Conservation (phyloP, 2,329 filamentous ascomycete genomes). For the Monilinia fructigena region DNA sequence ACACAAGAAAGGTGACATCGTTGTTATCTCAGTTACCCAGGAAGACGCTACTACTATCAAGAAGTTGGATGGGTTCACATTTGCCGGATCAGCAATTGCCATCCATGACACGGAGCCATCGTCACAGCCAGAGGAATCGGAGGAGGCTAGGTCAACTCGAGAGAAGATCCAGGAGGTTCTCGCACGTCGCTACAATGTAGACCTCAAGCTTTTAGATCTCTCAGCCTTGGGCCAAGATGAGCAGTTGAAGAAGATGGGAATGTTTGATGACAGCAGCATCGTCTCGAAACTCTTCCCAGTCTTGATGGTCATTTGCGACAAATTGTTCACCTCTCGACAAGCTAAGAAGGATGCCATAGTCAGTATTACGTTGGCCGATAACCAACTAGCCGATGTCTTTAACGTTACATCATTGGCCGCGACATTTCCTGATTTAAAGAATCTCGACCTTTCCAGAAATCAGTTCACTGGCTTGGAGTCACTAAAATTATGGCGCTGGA, state of each 20-base stretch:
- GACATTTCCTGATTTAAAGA: conserved; percentile 81
- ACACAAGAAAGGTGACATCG: conserved; percentile 64
- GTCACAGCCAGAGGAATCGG: conserved; percentile 44
- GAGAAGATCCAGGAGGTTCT: conserved; percentile 70
- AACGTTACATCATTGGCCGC: conserved; percentile 73
- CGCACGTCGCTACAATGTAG: conserved; percentile 67
- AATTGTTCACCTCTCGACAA: conserved; percentile 68
- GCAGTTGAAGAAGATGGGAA: conserved; percentile 66
- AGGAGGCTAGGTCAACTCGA: conserved; percentile 60
- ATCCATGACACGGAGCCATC: conserved; percentile 47
- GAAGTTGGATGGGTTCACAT: conserved; percentile 66
- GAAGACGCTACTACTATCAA: conserved; percentile 63
- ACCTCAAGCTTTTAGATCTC: conserved; percentile 76
- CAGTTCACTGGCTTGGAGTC: conserved; percentile 66
- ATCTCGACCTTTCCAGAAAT: conserved; percentile 87
- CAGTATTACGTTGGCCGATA: conserved; percentile 79
- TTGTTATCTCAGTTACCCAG: conserved; percentile 65
- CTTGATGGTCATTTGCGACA: conserved; percentile 81
- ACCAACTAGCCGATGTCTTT: conserved; percentile 70
- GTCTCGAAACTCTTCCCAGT: conserved; percentile 82
- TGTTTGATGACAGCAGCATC: conserved; percentile 67
- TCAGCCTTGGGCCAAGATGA: conserved; percentile 73
- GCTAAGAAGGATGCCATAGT: conserved; percentile 76
- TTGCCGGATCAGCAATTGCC: conserved; percentile 62
- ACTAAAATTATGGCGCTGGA: conserved; percentile 73